Evolutionary conservation across 768 basidiomycete species (phyloP), one percentile per base, ranked within the genome.

Genomic region (Rhodotorula toruloides): DNA sequence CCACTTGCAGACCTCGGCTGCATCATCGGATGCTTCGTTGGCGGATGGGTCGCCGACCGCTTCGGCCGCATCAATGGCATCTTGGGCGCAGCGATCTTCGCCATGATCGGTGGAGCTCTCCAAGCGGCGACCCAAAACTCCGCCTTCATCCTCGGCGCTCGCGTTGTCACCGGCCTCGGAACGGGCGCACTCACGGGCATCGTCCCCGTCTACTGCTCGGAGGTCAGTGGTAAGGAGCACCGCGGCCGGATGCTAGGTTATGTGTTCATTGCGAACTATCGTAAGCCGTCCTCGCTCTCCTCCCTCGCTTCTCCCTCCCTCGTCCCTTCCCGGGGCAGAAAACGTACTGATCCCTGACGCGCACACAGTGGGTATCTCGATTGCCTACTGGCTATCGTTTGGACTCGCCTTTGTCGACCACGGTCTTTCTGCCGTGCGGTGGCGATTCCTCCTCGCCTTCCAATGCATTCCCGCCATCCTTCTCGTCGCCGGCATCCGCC

Each of bases 51-150:
- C 7, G 74, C 73, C 11, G 73, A 75, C 27, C 55, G 54, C 42
- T 56, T 61, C 22, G 74, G 74, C 7, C 70, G 74, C 48, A 71
- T 73, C 66, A 73, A 71, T n/a, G 72, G 72, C 10, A 61, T 67
- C n/a, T 29, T 70, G 27, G 21, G 54, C 31, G 66, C 54, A 4
- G 46, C 68, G 40, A 4, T 68, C 37, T 63, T 71, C 39, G 65
- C 65, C 22, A 49, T 62, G 31, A 21, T 70, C 22, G 73, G 73
- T 39, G 73, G 73, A 31, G 64, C 63, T 2, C 54, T 74, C 8
- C 73, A 74, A 47, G 55, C 66, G 6, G 73, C 57, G 21, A 46
- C 64, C 8, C 60, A 64, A 40, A 49, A 43, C 34, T 53, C 64
- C n/a, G 58, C 55, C n/a, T 66, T 67, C 36, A 73, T 73, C 34